A percentile compares a stretch with the other conserved stretches of the same genome.
Evolutionary conservation across 805 yeast species (phyloP).

Genomic region (Lachancea lanzarotensis): DNA sequence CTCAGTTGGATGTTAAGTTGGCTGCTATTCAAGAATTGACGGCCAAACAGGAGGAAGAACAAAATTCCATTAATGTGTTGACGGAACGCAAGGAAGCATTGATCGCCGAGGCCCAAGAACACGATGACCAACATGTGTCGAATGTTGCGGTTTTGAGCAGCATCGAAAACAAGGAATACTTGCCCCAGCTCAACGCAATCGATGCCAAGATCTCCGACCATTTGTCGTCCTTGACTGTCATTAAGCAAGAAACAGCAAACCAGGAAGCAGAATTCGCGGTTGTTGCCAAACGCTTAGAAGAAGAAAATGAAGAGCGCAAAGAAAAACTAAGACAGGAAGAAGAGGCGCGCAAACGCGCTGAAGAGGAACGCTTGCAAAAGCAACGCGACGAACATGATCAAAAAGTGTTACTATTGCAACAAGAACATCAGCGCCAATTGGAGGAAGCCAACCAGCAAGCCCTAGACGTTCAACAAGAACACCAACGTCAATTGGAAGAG

Average conservation of each 20-base stretch:
- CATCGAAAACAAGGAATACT: conserved; percentile 20
- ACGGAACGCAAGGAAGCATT: conserved; percentile 13
- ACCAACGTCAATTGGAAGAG: conserved; percentile 2
- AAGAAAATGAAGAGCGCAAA: conserved; percentile 24
- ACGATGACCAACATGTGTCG: conserved; percentile 14
- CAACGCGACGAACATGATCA: conserved; percentile 27
- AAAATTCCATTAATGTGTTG: conserved; percentile 18
- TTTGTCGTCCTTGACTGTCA: conserved; percentile 18
- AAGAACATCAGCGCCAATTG: conserved; percentile 16
- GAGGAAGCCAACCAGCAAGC: conserved; percentile 9
- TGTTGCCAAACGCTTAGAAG: conserved; percentile 25
- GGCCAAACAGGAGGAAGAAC: conserved; percentile 15
- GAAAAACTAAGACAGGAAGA: conserved; percentile 21
- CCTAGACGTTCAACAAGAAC: conserved; percentile 5
- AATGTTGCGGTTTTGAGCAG: conserved; percentile 16
- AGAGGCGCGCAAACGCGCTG: conserved; percentile 22
- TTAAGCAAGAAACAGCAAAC: conserved; percentile 28
- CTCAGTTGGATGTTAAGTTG: conserved; percentile 26
- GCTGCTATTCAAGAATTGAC: conserved; percentile 21
- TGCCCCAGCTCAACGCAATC: conserved; percentile 22
- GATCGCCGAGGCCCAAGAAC: conserved; percentile 15
- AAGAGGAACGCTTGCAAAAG: conserved; percentile 19
- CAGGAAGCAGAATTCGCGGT: conserved; percentile 23
- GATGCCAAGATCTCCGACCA: conserved; percentile 19
- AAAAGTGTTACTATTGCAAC: conserved; percentile 17